phyloP scores from a whole-genome alignment of 2,329 filamentous ascomycete species.

The Venturia aucupariae region DNA sequence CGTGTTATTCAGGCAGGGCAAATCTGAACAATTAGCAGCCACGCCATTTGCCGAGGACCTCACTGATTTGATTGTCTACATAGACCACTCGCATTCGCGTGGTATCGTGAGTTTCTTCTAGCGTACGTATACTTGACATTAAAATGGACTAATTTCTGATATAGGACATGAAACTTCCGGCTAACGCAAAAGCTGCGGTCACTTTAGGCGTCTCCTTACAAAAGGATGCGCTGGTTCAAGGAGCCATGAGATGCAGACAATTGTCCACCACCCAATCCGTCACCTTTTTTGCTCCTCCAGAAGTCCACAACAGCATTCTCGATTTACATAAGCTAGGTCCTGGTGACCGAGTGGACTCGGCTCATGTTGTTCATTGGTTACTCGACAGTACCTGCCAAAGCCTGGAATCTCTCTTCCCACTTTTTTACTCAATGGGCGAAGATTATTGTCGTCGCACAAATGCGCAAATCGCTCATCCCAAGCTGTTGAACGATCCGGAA shows the following conservation, averaged over 20 bases:
- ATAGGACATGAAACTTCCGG: slow-evolving; percentile 49
- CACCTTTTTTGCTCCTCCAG: slow-evolving; percentile 45
- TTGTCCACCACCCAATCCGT: slow-evolving; percentile 48
- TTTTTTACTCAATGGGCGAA: slow-evolving; percentile 51
- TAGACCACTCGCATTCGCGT: slow-evolving; percentile 63
- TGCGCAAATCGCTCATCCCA: slow-evolving; percentile 34
- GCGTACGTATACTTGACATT: neutral
- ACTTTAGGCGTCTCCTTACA: slow-evolving; percentile 56
- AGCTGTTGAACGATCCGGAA: slow-evolving; percentile 30
- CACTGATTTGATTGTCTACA: slow-evolving; percentile 53
- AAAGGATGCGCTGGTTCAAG: slow-evolving; percentile 57
- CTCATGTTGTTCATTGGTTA: slow-evolving; percentile 51
- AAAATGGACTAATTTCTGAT: neutral
- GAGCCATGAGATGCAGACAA: slow-evolving; percentile 57
- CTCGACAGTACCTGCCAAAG: slow-evolving; percentile 53
- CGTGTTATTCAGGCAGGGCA: slow-evolving; percentile 42
- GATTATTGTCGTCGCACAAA: slow-evolving; percentile 52
- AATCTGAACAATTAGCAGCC: slow-evolving; percentile 41
- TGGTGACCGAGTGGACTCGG: slow-evolving; percentile 32
- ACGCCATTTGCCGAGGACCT: slow-evolving; percentile 51
- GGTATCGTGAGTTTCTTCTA: slow-evolving; percentile 40
- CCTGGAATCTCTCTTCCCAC: slow-evolving; percentile 49
- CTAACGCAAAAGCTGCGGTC: slow-evolving; percentile 51
- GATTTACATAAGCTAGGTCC: slow-evolving; percentile 29
- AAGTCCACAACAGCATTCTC: slow-evolving; percentile 54